Conservation (phyloP, 495 filamentous ascomycete genomes). For the Penicillium goetzii region DNA sequence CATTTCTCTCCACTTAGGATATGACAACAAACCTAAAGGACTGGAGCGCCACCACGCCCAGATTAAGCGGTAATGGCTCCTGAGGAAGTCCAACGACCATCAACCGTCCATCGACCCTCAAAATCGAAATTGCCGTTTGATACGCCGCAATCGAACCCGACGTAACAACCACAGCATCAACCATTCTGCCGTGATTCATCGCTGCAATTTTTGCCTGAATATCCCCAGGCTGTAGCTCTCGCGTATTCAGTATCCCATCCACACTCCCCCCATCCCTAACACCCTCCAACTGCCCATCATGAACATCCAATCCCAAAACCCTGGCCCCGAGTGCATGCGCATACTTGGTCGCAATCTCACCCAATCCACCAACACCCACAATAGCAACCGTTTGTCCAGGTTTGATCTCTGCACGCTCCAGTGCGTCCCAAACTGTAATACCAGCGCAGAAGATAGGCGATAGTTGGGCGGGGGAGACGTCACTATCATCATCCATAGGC, state of each 20-base stretch:
- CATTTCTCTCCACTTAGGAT: not conserved
- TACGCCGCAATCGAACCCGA: constrained; percentile 23
- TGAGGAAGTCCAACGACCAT: constrained; percentile 22
- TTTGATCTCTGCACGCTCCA: constrained; percentile 12
- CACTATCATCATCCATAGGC: not conserved
- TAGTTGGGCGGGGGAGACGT: constrained; percentile 5
- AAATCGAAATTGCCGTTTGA: constrained; percentile 17
- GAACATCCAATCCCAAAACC: constrained; percentile 24
- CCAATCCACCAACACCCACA: constrained; percentile 24
- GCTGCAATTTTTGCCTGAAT: not conserved
- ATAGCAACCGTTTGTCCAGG: constrained; percentile 22
- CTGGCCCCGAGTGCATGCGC: constrained; percentile 21
- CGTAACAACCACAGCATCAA: constrained; percentile 27
- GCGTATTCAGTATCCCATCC: constrained; percentile 20
- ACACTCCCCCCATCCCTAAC: constrained; percentile 8
- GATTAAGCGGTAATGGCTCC: constrained; percentile 6
- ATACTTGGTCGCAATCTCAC: constrained; percentile 21
- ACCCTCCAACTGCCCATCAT: constrained; percentile 16
- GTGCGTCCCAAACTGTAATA: constrained; percentile 30
- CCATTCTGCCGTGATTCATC: constrained; percentile 4
- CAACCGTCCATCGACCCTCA: constrained; percentile 17
- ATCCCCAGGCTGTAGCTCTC: not conserved
- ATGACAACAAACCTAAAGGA: constrained; percentile 14
- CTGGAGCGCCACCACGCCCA: not conserved
- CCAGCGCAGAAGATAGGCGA: constrained; percentile 27